These are phyloP conservation scores for Xylaria sp. DNA, from an alignment of 2,329 filamentous ascomycete species.

Conservation along the genomic window DNA sequence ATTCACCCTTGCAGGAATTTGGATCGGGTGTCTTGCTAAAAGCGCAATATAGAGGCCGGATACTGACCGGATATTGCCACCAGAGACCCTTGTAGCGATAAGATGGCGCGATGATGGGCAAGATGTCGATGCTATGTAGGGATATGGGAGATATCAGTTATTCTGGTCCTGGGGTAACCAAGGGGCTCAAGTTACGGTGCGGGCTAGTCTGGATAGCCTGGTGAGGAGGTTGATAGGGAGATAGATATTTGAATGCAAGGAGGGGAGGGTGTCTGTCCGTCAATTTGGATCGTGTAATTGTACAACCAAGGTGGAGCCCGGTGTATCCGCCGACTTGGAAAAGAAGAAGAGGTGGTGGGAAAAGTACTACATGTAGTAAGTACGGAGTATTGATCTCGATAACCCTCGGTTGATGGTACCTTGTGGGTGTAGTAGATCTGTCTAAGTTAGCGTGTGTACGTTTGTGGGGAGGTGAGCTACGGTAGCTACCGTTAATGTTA, in stretches of 20 bases:
- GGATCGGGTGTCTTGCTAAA: constrained; percentile 1
- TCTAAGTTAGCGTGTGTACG: constrained; percentile 7
- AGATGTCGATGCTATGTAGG: constrained; percentile 14
- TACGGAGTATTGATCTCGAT: constrained; percentile 16
- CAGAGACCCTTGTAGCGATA: constrained; percentile 15
- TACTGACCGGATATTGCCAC: not conserved
- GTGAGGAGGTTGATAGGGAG: not conserved
- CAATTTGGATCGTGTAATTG: constrained; percentile 32
- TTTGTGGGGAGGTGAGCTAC: constrained; percentile 1
- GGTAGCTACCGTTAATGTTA: not conserved
- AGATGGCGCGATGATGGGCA: constrained; percentile 20
- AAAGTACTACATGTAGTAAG: not conserved
- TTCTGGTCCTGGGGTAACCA: constrained; percentile 2
- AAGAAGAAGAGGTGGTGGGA: not conserved
- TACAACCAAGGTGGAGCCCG: constrained; percentile 29
- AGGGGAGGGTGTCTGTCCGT: constrained; percentile 30
- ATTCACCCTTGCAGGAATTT: constrained; percentile 1
- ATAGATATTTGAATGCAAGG: constrained; percentile 13
- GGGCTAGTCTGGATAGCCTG: constrained; percentile 10
- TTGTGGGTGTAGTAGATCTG: constrained; percentile 13
- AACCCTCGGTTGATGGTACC: constrained; percentile 13
- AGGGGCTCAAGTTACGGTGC: constrained; percentile 11
- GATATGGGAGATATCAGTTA: constrained; percentile 12
- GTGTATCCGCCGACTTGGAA: constrained; percentile 30
- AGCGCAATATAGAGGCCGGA: constrained; percentile 12